Percentiles rank a stretch among this genome's conserved stretches.
Conservation (phyloP, 1,284 basidiomycete genomes). For the Leccinum subrobustum region DNA sequence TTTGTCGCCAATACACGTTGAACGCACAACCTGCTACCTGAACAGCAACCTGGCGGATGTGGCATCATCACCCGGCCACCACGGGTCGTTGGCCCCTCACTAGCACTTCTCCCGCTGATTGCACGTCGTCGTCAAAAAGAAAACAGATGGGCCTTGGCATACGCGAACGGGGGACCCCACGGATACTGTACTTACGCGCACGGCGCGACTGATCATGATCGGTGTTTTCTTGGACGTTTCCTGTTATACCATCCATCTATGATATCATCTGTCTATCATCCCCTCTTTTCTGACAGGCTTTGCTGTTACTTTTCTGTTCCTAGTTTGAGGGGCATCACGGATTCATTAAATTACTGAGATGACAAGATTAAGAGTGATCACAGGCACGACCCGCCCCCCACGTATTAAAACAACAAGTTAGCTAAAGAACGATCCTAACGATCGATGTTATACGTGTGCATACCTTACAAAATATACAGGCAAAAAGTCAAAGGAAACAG, state of each 20-base stretch:
- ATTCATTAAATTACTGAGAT: conserved; percentile 12
- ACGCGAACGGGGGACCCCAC: background rate
- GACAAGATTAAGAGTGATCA: background rate
- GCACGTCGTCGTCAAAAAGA: background rate
- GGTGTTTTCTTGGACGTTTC: background rate
- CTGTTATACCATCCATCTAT: background rate
- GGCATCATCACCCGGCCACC: background rate
- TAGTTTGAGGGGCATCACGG: conserved; percentile 1
- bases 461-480: conserved; percentile 29
- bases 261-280: background rate
- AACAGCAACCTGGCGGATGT: no score
- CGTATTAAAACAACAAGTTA: conserved; percentile 21
- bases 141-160: background rate
- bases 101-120: background rate
- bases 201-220: background rate
- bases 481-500: background rate
- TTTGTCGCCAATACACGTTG: background rate
- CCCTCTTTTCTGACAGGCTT: background rate
- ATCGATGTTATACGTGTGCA: conserved; percentile 11
- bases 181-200: background rate
- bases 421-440: conserved; percentile 12
- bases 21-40: background rate
- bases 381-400: conserved; percentile 3
- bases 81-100: background rate
- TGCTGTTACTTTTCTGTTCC: background rate